These are phyloP conservation scores for Penicillium sp. DNA, from an alignment of 2,329 filamentous ascomycete genomes.

Conservation along the genomic window DNA sequence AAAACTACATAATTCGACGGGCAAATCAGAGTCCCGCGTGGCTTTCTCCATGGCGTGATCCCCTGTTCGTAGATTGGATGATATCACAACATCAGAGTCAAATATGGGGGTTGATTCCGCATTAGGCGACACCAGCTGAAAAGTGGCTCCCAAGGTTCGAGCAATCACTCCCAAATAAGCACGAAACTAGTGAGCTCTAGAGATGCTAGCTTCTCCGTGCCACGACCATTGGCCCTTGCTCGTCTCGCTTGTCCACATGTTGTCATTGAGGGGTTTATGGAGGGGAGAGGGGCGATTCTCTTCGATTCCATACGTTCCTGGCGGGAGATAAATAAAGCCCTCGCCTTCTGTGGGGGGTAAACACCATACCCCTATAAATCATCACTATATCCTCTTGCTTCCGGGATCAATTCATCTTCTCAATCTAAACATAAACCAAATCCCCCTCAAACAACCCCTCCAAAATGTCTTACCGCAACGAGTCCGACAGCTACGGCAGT, in stretches of 20 bases:
- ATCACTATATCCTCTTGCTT: background rate
- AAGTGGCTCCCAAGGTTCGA: background rate
- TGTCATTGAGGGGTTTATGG: conserved; percentile 6
- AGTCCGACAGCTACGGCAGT: conserved; percentile 10
- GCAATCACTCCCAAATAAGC: conserved; percentile 1
- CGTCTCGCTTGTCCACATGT: background rate
- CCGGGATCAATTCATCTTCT: background rate
- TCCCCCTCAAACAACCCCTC: background rate
- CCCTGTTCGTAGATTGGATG: background rate
- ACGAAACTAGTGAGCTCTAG: background rate
- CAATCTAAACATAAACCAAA: background rate
- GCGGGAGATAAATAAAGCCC: background rate
- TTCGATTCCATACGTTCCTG: background rate
- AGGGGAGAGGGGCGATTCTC: background rate
- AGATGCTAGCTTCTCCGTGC: background rate
- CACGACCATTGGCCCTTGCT: conserved; percentile 4
- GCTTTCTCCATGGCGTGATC: conserved; percentile 1
- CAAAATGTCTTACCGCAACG: conserved; percentile 10
- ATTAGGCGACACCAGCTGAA: conserved; percentile 1
- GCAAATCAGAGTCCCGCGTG: background rate
- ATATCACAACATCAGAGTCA: background rate
- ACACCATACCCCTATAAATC: background rate
- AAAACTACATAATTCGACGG: background rate
- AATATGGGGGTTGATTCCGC: background rate
- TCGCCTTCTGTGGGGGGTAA: background rate